These are phyloP conservation scores for Trichoderma harzianum DNA, from an alignment of 2,329 filamentous ascomycete species.

Conservation along the genomic window DNA sequence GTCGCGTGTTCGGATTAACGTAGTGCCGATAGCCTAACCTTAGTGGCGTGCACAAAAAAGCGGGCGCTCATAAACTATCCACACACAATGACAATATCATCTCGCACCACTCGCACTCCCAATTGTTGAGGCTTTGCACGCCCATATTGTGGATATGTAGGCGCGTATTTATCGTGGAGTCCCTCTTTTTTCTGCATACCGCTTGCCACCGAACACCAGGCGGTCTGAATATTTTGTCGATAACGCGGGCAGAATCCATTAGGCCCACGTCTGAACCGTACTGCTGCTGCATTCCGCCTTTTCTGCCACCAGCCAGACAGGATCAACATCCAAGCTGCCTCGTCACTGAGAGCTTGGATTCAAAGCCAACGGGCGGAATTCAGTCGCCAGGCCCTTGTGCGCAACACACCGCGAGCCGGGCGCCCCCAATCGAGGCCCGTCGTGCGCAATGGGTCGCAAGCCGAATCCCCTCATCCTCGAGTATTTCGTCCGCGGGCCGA, in stretches of 20 bases:
- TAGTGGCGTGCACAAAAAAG: background rate
- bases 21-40: background rate
- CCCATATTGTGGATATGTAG: background rate
- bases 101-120: background rate
- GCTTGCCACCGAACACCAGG: slow-evolving; percentile 21
- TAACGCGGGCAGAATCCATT: slow-evolving; percentile 35
- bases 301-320: slow-evolving; percentile 2
- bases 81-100: background rate
- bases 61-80: background rate
- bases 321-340: background rate
- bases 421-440: slow-evolving; percentile 26
- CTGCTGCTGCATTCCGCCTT: slow-evolving; percentile 18
- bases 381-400: slow-evolving; percentile 16
- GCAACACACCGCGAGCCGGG: slow-evolving; percentile 25
- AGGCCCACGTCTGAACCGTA: slow-evolving; percentile 14
- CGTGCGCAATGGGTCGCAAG: slow-evolving; percentile 68
- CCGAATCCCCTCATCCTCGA: slow-evolving; percentile 82
- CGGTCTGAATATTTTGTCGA: slow-evolving; percentile 37
- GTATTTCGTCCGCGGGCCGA: slow-evolving; percentile 83
- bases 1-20: background rate
- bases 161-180: background rate
- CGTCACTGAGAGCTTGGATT: background rate
- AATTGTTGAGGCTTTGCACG: background rate
- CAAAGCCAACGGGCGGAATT: background rate
- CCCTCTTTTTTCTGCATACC: slow-evolving; percentile 8